Conservation (phyloP, 129 eudicot genomes). For the carrot (Daucus carota) region DH1_v3.0 NC_030388.2:27617001-27617500, state of each 20-base stretch:
- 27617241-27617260: not conserved
- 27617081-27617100: conserved; percentile 7
- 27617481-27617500: conserved; percentile 2
- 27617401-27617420: conserved; percentile 7
- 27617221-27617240: too few species aligned
- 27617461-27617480: conserved; percentile 5
- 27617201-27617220: not conserved
- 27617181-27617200: not conserved
- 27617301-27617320: conserved; percentile 12
- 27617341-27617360: conserved; percentile 8
- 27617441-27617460: conserved; percentile 12
- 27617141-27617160: not conserved
- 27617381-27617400: conserved; percentile 1
- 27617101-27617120: not conserved
- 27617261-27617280: not conserved
- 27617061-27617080: not conserved
- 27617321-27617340: conserved; percentile 13
- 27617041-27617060: not conserved
- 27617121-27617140: not conserved
- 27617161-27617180: not conserved
- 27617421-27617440: conserved; percentile 14
- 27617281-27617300: not conserved
- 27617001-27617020: not conserved
- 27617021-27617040: not conserved
- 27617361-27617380: not conserved